Evolutionary conservation across 2,329 filamentous ascomycete genomes (phyloP).

Genomic region (Ceratocystis diversiconidia): DNA sequence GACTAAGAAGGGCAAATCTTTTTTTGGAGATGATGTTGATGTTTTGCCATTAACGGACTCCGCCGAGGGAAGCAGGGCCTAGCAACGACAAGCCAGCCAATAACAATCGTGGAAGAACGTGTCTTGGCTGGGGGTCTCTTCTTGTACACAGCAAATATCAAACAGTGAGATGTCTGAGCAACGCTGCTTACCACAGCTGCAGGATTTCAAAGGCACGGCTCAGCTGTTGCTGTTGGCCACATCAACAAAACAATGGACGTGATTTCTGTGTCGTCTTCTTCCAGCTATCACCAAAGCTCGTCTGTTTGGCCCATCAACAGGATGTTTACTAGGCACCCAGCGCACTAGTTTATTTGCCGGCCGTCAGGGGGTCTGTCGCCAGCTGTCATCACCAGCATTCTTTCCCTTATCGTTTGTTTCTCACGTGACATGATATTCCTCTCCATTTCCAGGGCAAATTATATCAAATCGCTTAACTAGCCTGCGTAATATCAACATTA

Average conservation of each 20-base stretch:
- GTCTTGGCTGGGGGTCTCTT: no score
- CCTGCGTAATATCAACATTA: background rate
- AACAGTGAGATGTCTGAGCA: background rate
- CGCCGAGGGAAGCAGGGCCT: slow-evolving; percentile 1
- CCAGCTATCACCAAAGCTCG: background rate
- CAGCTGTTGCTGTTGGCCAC: background rate
- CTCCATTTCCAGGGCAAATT: background rate
- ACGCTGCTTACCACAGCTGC: background rate
- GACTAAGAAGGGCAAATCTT: background rate
- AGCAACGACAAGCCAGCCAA: background rate
- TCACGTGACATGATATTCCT: slow-evolving; percentile 1
- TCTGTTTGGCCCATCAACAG: background rate
- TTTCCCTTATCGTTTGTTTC: background rate
- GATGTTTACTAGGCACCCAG: background rate
- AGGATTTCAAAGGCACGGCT: background rate
- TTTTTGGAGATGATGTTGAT: background rate
- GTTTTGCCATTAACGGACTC: background rate
- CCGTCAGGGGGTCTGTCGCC: background rate
- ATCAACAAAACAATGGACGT: background rate
- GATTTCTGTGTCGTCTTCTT: background rate
- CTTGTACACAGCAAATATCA: background rate
- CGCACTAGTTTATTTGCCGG: background rate
- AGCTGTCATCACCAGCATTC: background rate
- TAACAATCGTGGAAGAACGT: background rate
- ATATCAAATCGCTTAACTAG: slow-evolving; percentile 5